A percentile compares a stretch with the other conserved stretches of the same genome.
These are phyloP conservation scores for Linum usitatissimum DNA, from an alignment of 345 rosid genomes.

Conservation along the genomic window DNA sequence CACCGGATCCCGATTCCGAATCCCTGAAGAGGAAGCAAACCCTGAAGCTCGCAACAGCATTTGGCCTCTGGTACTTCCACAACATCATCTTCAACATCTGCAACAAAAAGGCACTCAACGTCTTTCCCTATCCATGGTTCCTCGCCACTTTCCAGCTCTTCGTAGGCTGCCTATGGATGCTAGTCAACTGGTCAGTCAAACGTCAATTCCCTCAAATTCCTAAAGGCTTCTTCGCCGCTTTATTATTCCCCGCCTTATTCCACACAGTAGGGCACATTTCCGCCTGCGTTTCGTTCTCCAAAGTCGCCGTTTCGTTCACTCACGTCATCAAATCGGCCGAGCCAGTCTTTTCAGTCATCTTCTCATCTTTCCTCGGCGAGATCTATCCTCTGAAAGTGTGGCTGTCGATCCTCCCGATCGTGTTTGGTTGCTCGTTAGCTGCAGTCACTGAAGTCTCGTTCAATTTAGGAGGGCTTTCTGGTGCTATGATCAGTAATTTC, in stretches of 20 bases:
- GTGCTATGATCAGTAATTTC: constrained; percentile 91
- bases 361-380: constrained; percentile 86
- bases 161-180: constrained; percentile 92
- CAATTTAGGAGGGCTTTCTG: constrained; percentile 67
- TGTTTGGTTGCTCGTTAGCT: constrained; percentile 88
- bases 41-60: constrained; percentile 55
- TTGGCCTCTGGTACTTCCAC: constrained; percentile 89
- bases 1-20: constrained; percentile 16
- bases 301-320: constrained; percentile 95
- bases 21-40: constrained; percentile 25
- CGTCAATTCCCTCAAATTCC: constrained; percentile 75
- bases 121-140: constrained; percentile 94
- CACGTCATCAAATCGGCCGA: constrained; percentile 95
- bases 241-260: constrained; percentile 91
- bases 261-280: constrained; percentile 96
- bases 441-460: constrained; percentile 92
- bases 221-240: constrained; percentile 67
- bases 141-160: constrained; percentile 91
- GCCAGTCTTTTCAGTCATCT: constrained; percentile 89
- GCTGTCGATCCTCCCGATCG: constrained; percentile 89
- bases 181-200: constrained; percentile 63
- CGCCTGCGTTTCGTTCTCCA: constrained; percentile 94
- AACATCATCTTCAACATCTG: constrained; percentile 89
- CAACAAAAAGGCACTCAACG: constrained; percentile 78
- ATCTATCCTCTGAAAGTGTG: constrained; percentile 71